Conservation (phyloP, 495 filamentous ascomycete species). For the Penicillium canescens region DNA sequence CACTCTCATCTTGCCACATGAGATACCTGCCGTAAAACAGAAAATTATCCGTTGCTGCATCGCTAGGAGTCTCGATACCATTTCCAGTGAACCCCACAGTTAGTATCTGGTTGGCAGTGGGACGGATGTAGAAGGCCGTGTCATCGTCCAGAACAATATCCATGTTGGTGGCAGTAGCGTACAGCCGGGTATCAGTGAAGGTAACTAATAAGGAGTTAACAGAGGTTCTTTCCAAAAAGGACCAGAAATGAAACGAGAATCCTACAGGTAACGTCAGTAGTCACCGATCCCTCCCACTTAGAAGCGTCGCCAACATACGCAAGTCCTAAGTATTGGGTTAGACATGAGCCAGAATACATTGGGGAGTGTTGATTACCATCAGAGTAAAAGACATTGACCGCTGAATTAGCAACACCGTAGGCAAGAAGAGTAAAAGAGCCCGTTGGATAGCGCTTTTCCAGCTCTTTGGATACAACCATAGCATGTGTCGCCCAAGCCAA, state of each 20-base stretch:
- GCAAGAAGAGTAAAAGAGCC: slow-evolving; percentile 20
- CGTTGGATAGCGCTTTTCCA: slow-evolving; percentile 19
- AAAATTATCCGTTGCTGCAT: slow-evolving; percentile 12
- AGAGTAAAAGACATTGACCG: slow-evolving; percentile 19
- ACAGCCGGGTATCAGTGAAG: slow-evolving; percentile 7
- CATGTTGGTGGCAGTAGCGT: slow-evolving; percentile 20
- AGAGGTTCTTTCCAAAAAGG: background rate
- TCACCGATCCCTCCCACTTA: slow-evolving; percentile 19
- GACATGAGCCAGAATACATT: background rate
- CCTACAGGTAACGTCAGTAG: slow-evolving; percentile 28
- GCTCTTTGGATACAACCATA: background rate
- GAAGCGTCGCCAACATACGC: slow-evolving; percentile 27
- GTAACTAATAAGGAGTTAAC: slow-evolving; percentile 7
- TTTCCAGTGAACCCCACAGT: slow-evolving; percentile 26
- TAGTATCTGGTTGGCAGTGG: slow-evolving; percentile 12
- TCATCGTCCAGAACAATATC: slow-evolving; percentile 19
- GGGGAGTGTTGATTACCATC: slow-evolving; percentile 14
- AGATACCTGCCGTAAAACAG: slow-evolving; percentile 23
- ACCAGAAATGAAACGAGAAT: background rate
- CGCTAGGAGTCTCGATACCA: slow-evolving; percentile 8
- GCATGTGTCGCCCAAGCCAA: slow-evolving; percentile 8
- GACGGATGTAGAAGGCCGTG: slow-evolving; percentile 23
- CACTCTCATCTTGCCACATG: slow-evolving; percentile 19
- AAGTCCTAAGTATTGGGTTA: slow-evolving; percentile 11
- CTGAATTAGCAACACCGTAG: slow-evolving; percentile 7